Evolutionary conservation across 2,329 filamentous ascomycete genomes (phyloP).

Genomic region (Alternaria novae-zelandiae): DNA sequence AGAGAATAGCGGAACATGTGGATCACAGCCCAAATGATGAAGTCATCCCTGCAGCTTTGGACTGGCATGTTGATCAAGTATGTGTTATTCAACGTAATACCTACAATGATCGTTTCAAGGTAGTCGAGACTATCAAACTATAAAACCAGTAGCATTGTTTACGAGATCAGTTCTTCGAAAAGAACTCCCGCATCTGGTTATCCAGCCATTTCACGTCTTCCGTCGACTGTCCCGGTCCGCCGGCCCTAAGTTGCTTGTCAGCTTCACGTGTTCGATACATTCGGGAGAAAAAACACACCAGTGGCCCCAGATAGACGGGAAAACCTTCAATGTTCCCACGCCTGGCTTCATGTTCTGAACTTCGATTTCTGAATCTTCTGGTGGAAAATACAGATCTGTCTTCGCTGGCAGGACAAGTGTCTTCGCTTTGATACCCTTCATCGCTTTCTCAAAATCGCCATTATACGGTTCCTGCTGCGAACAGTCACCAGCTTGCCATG

Average conservation of each 20-base stretch:
- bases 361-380: conserved; percentile 79
- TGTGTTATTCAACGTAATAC: conserved; percentile 36
- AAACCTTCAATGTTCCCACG: conserved; percentile 60
- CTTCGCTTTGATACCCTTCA: conserved; percentile 74
- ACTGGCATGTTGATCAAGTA: conserved; percentile 36
- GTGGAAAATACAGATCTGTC: conserved; percentile 83
- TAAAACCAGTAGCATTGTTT: conserved; percentile 2
- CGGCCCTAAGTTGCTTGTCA: conserved; percentile 58
- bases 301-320: conserved; percentile 70
- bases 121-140: conserved; percentile 26
- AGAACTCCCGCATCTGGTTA: conserved; percentile 62
- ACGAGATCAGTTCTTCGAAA: conserved; percentile 41
- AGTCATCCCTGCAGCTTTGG: conserved; percentile 10
- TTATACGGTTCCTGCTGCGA: conserved; percentile 73
- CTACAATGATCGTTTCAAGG: conserved; percentile 32
- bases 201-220: conserved; percentile 78
- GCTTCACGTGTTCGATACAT: background rate
- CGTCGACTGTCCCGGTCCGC: conserved; percentile 73
- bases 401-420: conserved; percentile 73
- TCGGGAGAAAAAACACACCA: conserved; percentile 50
- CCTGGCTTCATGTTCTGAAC: conserved; percentile 67
- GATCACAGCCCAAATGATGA: background rate
- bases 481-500: conserved; percentile 78
- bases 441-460: conserved; percentile 65
- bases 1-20: conserved; percentile 13